Conservation (phyloP, 1,139 yeast genomes). For the Maudiozyma humilis region DNA sequence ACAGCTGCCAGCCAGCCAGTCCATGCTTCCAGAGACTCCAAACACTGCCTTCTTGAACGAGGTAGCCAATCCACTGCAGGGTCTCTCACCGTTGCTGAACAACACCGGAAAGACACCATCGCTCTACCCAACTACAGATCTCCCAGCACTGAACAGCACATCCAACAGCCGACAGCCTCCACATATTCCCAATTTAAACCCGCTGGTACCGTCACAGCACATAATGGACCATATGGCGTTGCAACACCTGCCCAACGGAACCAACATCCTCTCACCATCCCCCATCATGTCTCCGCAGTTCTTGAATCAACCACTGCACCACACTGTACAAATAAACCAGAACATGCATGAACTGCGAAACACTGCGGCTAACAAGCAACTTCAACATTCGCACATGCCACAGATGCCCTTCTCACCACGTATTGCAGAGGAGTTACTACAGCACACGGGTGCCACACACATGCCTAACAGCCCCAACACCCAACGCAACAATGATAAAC, state of each 20-base stretch:
- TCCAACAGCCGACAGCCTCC: too few relatives aligned
- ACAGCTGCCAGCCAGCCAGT: neutral
- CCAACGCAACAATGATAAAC: constrained; percentile 8
- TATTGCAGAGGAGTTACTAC: neutral
- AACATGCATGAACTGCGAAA: neutral
- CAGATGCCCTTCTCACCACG: neutral
- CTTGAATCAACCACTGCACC: constrained; percentile 1
- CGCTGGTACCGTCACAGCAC: too few relatives aligned
- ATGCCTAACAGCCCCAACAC: neutral
- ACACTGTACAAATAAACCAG: constrained; percentile 2
- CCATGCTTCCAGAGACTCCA: neutral
- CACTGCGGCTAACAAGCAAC: neutral
- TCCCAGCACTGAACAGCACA: too few relatives aligned
- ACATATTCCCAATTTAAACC: too few relatives aligned
- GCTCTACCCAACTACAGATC: too few relatives aligned
- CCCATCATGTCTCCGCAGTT: constrained; percentile 4
- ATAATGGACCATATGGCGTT: neutral
- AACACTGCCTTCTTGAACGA: neutral
- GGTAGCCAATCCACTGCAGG: neutral
- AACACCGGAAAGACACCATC: neutral
- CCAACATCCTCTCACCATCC: neutral
- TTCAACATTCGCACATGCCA: neutral
- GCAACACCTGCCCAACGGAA: constrained; percentile 1
- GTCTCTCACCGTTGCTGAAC: neutral
- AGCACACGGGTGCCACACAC: constrained; percentile 1